Conservation (phyloP, 2,329 filamentous ascomycete genomes). For the Exserohilum rostratum region DNA sequence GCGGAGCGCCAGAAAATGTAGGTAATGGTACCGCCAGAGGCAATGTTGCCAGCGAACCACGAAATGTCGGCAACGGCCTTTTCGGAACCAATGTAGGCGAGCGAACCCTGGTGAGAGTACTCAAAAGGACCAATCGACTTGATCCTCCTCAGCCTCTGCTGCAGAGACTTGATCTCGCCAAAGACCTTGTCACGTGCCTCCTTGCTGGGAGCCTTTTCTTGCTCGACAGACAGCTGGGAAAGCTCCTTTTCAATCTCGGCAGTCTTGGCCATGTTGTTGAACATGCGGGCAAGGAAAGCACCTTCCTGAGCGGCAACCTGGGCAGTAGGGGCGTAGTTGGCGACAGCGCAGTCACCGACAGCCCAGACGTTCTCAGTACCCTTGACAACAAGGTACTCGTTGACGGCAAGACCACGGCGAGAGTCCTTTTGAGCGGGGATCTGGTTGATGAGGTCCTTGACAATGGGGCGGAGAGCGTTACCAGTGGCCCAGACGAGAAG, state of each 20-base stretch:
- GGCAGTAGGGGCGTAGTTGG: constrained; percentile 95
- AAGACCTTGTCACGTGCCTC: constrained; percentile 64
- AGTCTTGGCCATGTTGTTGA: constrained; percentile 99
- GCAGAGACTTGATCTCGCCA: constrained; percentile 81
- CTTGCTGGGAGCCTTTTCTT: constrained; percentile 70
- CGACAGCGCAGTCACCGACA: constrained; percentile 94
- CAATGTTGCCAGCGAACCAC: constrained; percentile 97
- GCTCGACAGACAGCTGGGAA: constrained; percentile 65
- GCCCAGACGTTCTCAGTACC: constrained; percentile 98
- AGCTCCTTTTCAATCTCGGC: constrained; percentile 80
- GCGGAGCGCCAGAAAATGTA: constrained; percentile 99
- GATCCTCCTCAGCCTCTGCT: constrained; percentile 84
- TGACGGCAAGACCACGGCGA: constrained; percentile 90
- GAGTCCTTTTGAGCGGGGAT: constrained; percentile 96
- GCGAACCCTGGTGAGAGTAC: constrained; percentile 95
- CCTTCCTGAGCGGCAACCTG: constrained; percentile 97
- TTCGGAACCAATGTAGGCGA: constrained; percentile 98
- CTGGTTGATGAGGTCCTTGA: constrained; percentile 88
- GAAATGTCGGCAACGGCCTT: constrained; percentile 96
- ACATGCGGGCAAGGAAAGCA: constrained; percentile 89
- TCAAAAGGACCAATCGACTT: constrained; percentile 98
- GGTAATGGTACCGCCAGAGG: constrained; percentile 88
- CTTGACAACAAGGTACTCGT: constrained; percentile 98
- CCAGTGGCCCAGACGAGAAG: constrained; percentile 98
- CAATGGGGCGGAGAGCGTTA: constrained; percentile 86